Evolutionary conservation across 129 eudicot species (phyloP), one percentile per base, ranked within the genome.

Genomic region (Saposhnikovia divaricata): DNA sequence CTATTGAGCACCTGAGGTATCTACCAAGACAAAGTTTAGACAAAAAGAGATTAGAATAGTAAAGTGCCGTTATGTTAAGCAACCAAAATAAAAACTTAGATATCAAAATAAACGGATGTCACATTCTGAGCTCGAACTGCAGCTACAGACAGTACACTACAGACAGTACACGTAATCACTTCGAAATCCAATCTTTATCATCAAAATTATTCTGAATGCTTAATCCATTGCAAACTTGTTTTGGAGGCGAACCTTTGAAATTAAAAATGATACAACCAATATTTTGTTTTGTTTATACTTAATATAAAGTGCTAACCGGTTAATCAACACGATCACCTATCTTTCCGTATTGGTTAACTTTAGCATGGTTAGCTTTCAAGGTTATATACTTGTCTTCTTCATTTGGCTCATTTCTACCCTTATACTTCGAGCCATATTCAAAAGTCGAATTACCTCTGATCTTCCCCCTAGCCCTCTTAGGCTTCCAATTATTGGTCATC

Each of bases 401-500:
- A 66, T 66, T 31, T 66, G 72, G 72, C 42, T 66, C 72, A 66
- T 66, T 10, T 21, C 28, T 9, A 74, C 45, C 27, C 25, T 70
- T 15, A 71, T 71, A 42, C 57, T 84, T 79, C 77, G 76, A 28
- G 66, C 77, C 0, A 16, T 85, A 15, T 45, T 80, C 43, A 80
- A 69, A 39, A 73, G 70, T 27, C 59, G 84, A 50, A n/a, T 46
- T 55, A 81, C 73, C 43, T 46, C 77, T 23, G 72, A 40, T 72
- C 91, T 87, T 57, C 92, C 89, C 1, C 97, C 93, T 7, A 82
- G 86, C 85, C 97, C 92, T 6, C 77, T 72, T 6, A 82, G 87
- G 14, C 80, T 87, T 31, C 97, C 93, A 2, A 79, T 91, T 83
- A 83, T 91, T 27, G 90, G 93, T 28, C 93, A 89, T 73, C 89